Base-by-base conservation (phyloP, 225 moss, liverwort and hornwort genomes). In the Lunularia cruciata region DNA sequence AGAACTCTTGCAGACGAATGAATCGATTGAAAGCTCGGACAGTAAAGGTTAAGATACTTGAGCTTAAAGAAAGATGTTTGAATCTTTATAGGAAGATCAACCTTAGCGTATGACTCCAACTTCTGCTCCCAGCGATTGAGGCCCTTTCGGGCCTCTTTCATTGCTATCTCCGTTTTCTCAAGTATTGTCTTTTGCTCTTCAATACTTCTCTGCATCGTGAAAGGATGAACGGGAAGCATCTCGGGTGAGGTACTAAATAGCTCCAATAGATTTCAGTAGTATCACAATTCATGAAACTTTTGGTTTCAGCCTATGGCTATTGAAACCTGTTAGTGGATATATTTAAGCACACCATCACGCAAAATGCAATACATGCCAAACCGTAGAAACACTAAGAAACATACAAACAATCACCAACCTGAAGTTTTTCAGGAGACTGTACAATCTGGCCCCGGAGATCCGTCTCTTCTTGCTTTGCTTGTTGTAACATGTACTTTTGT, bases 341-440 rank as follows among this genome's bases (percentile, higher is more conserved):
- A n/a, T n/a, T n/a, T n/a, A n/a, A n/a, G n/a, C n/a, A n/a, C n/a
- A n/a, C n/a, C n/a, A n/a, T n/a, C n/a, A n/a, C n/a, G n/a, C n/a
- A n/a, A n/a, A n/a, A n/a, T n/a, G n/a, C n/a, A n/a, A n/a, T n/a
- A n/a, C n/a, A n/a, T n/a, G n/a, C n/a, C n/a, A n/a, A n/a, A n/a
- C n/a, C n/a, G n/a, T n/a, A n/a, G n/a, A n/a, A n/a, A n/a, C n/a
- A n/a, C n/a, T n/a, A n/a, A n/a, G n/a, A n/a, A n/a, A n/a, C n/a
- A n/a, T n/a, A 42, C 3, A 31, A 59, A 15, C 22, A 35, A 70
- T 18, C 26, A 64, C 72, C 58, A 18, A 92, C 95, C 90, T 91
- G 87, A 51, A 92, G 72, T 70, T 89, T 91, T 68, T 98, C 88
- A 14, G 90, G 90, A n/a, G 92, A 89, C 60, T 89, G 87, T 57